phyloP scores from a whole-genome alignment of 2,329 filamentous ascomycete species.

The Apiospora marii region DNA sequence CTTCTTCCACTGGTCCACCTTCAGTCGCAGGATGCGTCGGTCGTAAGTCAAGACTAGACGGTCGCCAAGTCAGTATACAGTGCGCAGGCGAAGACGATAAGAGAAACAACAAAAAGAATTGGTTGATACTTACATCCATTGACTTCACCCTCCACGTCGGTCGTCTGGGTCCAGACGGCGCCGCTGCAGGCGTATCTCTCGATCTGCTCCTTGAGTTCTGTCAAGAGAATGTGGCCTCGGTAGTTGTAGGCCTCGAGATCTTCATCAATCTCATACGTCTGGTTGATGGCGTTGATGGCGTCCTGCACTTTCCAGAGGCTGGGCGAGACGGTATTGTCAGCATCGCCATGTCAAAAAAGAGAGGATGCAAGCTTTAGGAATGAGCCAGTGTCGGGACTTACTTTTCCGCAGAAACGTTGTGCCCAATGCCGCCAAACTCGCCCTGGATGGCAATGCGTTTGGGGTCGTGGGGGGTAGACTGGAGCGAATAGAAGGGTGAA shows the following conservation, averaged over 20 bases:
- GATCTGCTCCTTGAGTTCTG: slow-evolving; percentile 68
- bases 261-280: slow-evolving; percentile 72
- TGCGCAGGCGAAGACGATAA: too few relatives aligned
- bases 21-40: slow-evolving; percentile 63
- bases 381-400: slow-evolving; percentile 35
- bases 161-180: slow-evolving; percentile 77
- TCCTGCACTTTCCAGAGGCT: slow-evolving; percentile 67
- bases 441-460: slow-evolving; percentile 72
- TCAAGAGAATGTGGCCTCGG: slow-evolving; percentile 65
- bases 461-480: slow-evolving; percentile 63
- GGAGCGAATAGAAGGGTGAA: slow-evolving; percentile 69
- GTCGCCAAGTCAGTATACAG: not conserved
- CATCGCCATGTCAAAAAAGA: not conserved
- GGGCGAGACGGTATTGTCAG: slow-evolving; percentile 41
- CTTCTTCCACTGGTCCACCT: slow-evolving; percentile 64
- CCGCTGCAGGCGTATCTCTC: slow-evolving; percentile 69
- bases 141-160: slow-evolving; percentile 77
- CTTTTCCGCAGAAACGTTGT: slow-evolving; percentile 69
- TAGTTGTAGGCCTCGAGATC: slow-evolving; percentile 71
- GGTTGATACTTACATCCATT: slow-evolving; percentile 57
- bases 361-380: not conserved
- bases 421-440: slow-evolving; percentile 75
- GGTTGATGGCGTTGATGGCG: slow-evolving; percentile 66
- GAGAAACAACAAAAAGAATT: too few relatives aligned
- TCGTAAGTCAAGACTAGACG: slow-evolving; percentile 68